Conservation (phyloP, 495 filamentous ascomycete genomes). For the Talaromyces adpressus region DNA sequence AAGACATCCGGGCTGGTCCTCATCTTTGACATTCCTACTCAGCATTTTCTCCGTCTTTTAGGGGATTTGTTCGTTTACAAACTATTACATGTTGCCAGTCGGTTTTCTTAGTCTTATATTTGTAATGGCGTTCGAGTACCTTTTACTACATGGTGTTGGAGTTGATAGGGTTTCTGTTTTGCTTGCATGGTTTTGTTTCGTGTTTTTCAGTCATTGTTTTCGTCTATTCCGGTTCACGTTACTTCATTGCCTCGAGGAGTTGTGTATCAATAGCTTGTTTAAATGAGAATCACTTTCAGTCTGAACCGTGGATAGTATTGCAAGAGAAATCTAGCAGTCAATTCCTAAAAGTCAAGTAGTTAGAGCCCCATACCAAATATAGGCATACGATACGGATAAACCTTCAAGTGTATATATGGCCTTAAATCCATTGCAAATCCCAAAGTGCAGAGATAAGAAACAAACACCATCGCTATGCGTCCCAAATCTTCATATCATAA, state of each 20-base stretch:
- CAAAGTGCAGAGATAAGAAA: neutral
- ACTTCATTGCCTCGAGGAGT: neutral
- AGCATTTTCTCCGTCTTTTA: neutral
- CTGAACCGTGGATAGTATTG: neutral
- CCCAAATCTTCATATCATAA: neutral
- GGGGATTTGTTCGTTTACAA: neutral
- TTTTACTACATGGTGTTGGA: neutral
- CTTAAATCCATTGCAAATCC: neutral
- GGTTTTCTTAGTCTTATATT: neutral
- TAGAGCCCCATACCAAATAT: neutral
- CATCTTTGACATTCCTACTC: neutral
- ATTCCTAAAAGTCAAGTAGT: neutral
- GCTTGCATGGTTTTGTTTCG: neutral
- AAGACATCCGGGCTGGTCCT: neutral
- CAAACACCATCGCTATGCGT: conserved; percentile 51
- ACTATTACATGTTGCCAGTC: neutral
- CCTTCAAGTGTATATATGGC: neutral
- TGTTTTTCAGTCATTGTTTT: neutral
- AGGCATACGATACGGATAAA: neutral
- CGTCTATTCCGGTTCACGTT: neutral
- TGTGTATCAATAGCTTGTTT: neutral
- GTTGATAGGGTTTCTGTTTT: neutral
- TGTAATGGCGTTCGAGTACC: neutral
- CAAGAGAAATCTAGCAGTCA: neutral
- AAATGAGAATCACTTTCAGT: neutral